Evolutionary conservation across 495 filamentous ascomycete species (phyloP), one percentile per base, ranked within the genome.

Genomic region (Entonaema liquescens): DNA sequence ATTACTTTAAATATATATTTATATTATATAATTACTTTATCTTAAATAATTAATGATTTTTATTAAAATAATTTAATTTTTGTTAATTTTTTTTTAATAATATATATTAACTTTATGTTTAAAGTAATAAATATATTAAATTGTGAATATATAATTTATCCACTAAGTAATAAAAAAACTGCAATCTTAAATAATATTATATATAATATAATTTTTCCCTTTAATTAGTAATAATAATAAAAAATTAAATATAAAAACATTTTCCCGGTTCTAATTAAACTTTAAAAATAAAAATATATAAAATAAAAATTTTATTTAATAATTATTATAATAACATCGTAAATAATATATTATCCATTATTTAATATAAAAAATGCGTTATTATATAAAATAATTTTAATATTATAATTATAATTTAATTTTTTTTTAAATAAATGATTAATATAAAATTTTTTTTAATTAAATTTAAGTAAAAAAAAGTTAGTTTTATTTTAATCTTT

Each of bases 11-110:
- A 31, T 3, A 31, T 31, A 31, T 31, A 31, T 31, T 31, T 31
- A 31, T 31, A 7, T 31, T 31, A 82, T 31, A 31, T 31, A 31
- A 31, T 31, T 31, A 31, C 7, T 31, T 31, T 31, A 31, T 31
- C 7, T 31, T 33, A 4, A 47, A 49, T 13, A 50, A n/a, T 35
- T n/a, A 19, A 25, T 25, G n/a, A n/a, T 28, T 3, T 31, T 31
- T 31, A 31, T 31, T 31, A 7, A 7, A 31, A 31, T 3, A 31
- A 7, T 31, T 31, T 31, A 31, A 31, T 31, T 3, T 3, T 7
- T 31, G 7, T 31, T 31, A 31, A 31, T 31, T 31, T 31, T 31
- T 31, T 3, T 31, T 31, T 3, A 31, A 31, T 31, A 7, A 17
- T 6, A n/a, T 36, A 12, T 5, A 36, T 1, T 12, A 7, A 36